A percentile compares a stretch with the other conserved stretches of the same genome.
Conservation (phyloP, 805 yeast species). For the Candida arabinofermentans region DNA sequence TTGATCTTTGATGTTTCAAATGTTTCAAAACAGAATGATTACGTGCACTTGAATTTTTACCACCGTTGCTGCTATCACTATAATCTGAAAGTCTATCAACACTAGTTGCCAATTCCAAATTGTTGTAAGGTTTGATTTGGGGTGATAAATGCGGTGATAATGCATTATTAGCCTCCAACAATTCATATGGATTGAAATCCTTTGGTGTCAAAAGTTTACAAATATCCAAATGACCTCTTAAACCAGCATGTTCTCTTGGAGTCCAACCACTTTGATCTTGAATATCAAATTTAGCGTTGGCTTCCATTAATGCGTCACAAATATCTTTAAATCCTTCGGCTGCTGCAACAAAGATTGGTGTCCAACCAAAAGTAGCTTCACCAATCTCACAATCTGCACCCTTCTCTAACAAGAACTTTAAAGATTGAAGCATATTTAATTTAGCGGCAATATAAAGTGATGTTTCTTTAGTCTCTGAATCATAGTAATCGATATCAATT, state of each 20-base stretch:
- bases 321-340: conserved; percentile 71
- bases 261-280: conserved; percentile 91
- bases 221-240: conserved; percentile 78
- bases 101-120: conserved; percentile 20
- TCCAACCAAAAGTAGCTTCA: conserved; percentile 86
- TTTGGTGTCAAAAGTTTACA: conserved; percentile 58
- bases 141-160: conserved; percentile 27
- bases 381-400: conserved; percentile 74
- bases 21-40: conserved; percentile 19
- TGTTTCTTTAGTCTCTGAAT: conserved; percentile 64
- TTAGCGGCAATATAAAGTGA: conserved; percentile 80
- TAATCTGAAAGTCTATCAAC: conserved; percentile 24
- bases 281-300: conserved; percentile 50
- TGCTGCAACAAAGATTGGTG: conserved; percentile 87
- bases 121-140: conserved; percentile 31
- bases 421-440: conserved; percentile 50
- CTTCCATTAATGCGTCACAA: conserved; percentile 48
- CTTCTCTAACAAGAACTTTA: conserved; percentile 47
- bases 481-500: conserved; percentile 61
- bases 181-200: conserved; percentile 34
- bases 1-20: conserved; percentile 18
- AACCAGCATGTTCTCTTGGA: conserved; percentile 94
- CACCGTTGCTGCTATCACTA: conserved; percentile 2
- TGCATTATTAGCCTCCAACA: conserved; percentile 12
- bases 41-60: conserved; percentile 2